These are phyloP conservation scores for Sugiyamaella valdiviana DNA, from an alignment of 805 yeast species.

Conservation along the genomic window DNA sequence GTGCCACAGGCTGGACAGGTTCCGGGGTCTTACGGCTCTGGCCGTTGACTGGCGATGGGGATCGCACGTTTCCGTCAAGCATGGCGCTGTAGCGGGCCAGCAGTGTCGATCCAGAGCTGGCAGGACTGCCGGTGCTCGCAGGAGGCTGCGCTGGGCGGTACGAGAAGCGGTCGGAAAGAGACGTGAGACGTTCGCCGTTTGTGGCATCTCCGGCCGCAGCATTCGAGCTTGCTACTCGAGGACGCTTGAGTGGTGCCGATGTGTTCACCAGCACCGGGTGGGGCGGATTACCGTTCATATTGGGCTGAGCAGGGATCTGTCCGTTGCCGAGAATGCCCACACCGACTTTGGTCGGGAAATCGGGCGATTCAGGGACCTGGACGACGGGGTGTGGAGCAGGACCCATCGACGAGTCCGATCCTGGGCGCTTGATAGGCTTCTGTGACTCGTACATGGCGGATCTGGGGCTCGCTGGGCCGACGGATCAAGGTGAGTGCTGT, in stretches of 20 bases:
- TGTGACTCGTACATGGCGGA: not conserved
- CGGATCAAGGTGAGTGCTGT: not conserved
- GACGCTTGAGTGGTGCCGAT: not conserved
- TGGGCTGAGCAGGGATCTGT: not conserved
- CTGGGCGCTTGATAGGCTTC: not conserved
- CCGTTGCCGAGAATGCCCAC: not conserved
- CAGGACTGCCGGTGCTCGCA: not conserved
- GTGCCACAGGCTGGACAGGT: not conserved
- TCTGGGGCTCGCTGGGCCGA: not conserved
- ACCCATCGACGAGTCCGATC: not conserved
- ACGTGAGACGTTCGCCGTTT: not conserved
- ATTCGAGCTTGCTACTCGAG: not conserved
- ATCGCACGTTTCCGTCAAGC: constrained; percentile 8
- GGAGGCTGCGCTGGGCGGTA: constrained; percentile 1
- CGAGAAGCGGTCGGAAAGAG: constrained; percentile 14
- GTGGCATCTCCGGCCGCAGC: not conserved
- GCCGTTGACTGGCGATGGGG: not conserved
- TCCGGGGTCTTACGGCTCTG: too few relatives aligned
- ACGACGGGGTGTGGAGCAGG: constrained; percentile 7
- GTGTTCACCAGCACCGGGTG: not conserved
- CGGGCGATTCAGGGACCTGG: constrained; percentile 17
- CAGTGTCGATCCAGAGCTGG: constrained; percentile 3
- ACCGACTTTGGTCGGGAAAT: not conserved
- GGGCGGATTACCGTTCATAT: not conserved
- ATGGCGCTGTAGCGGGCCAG: constrained; percentile 10